A percentile compares a stretch with the other conserved stretches of the same genome.
phyloP scores from a whole-genome alignment of 139 green algal genomes.

The Yamagishiella unicocca region DNA sequence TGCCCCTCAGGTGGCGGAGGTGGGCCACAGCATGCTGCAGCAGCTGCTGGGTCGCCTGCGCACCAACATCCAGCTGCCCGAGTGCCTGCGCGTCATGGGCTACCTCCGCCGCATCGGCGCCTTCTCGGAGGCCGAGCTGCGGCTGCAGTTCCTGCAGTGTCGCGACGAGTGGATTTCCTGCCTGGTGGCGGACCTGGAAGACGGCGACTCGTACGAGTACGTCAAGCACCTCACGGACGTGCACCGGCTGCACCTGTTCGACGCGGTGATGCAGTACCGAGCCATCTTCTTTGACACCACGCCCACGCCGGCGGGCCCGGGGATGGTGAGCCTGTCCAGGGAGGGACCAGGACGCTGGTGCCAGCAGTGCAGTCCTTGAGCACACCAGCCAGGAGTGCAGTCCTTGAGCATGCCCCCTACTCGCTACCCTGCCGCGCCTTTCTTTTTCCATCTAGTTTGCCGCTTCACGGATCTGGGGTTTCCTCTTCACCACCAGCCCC shows the following conservation, averaged over 20 bases:
- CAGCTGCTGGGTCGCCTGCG: slow-evolving; percentile 88
- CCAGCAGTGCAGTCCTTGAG: no score
- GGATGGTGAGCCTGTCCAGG: no score
- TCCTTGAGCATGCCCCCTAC: no score
- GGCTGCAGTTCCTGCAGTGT: slow-evolving; percentile 86
- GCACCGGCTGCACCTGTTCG: slow-evolving; percentile 97
- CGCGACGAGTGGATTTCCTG: slow-evolving; percentile 77
- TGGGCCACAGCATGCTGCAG: slow-evolving; percentile 83
- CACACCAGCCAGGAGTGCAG: no score
- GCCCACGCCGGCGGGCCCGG: background rate
- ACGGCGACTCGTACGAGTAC: slow-evolving; percentile 80
- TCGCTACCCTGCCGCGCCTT: no score
- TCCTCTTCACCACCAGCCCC: no score
- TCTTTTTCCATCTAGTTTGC: no score
- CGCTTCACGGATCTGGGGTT: no score
- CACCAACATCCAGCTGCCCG: slow-evolving; percentile 83
- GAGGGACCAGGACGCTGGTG: no score
- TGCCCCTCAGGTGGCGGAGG: slow-evolving; percentile 55
- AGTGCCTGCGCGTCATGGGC: slow-evolving; percentile 96
- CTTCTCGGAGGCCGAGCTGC: slow-evolving; percentile 88
- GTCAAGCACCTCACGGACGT: slow-evolving; percentile 96
- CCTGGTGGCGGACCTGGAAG: slow-evolving; percentile 87
- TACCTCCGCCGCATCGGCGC: slow-evolving; percentile 91
- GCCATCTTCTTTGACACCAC: slow-evolving; percentile 94
- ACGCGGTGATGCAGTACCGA: slow-evolving; percentile 98